Conservation (phyloP, 164 flowering plant species). For the Liquidambar formosana region DNA sequence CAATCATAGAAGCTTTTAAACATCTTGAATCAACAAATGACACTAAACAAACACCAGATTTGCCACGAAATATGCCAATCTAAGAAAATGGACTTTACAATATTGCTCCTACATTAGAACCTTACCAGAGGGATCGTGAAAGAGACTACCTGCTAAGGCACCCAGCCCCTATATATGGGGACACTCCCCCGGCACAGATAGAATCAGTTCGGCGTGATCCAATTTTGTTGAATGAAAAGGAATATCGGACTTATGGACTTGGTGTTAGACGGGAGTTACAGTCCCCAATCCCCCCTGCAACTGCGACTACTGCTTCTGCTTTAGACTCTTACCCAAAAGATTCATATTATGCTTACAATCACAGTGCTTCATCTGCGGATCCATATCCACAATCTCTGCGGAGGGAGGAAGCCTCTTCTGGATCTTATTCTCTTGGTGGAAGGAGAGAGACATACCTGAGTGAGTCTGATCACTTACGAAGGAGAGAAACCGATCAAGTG, state of each 20-base stretch:
- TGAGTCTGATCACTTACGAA: conserved; percentile 18
- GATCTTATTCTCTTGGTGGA: conserved; percentile 23
- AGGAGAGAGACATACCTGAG: conserved; percentile 23
- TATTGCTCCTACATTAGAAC: conserved; percentile 9
- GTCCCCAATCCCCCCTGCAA: conserved; percentile 13
- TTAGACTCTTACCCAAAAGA: conserved; percentile 19
- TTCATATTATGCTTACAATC: conserved; percentile 22
- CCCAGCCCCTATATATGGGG: conserved; percentile 11
- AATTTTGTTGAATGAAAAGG: conserved; percentile 31
- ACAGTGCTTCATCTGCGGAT: conserved; percentile 27
- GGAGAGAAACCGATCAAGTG: conserved; percentile 17
- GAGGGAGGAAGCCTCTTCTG: conserved; percentile 25
- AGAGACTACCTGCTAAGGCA: conserved; percentile 28
- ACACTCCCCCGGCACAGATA: conserved; percentile 13
- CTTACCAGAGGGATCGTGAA: conserved; percentile 26
- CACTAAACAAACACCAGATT: too few relatives aligned
- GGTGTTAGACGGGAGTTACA: conserved; percentile 23
- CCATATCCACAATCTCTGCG: conserved; percentile 28
- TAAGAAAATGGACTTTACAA: too few relatives aligned
- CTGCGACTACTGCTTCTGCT: conserved; percentile 7
- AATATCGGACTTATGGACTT: conserved; percentile 38
- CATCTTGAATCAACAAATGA: too few relatives aligned
- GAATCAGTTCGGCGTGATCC: conserved; percentile 29
- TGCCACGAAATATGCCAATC: too few relatives aligned
- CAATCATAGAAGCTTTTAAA: too few relatives aligned